phyloP scores from a whole-genome alignment of 805 yeast species.

The Saccharomyces jurei region DNA sequence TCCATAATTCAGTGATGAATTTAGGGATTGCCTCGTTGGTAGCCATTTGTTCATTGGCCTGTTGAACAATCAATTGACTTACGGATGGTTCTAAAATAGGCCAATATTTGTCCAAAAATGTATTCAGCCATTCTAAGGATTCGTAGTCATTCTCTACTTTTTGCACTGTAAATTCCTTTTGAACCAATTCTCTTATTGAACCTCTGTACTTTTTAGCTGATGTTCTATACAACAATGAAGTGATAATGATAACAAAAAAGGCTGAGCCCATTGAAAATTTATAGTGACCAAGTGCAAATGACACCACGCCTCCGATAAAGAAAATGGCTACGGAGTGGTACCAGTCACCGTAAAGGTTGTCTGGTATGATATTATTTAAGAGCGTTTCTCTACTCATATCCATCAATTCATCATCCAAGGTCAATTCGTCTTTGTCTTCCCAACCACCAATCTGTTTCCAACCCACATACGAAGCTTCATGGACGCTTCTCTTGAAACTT shows the following conservation, averaged over 20 bases:
- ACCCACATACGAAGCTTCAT: slow-evolving; percentile 64
- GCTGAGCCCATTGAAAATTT: slow-evolving; percentile 74
- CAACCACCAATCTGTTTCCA: slow-evolving; percentile 94
- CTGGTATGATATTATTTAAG: slow-evolving; percentile 69
- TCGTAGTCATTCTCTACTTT: slow-evolving; percentile 84
- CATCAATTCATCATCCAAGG: slow-evolving; percentile 57
- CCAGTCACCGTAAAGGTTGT: slow-evolving; percentile 87
- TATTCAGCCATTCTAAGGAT: slow-evolving; percentile 92
- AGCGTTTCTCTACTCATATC: slow-evolving; percentile 69
- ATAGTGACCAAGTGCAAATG: slow-evolving; percentile 74
- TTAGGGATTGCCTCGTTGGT: slow-evolving; percentile 68
- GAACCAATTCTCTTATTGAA: slow-evolving; percentile 66
- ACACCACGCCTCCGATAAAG: slow-evolving; percentile 56
- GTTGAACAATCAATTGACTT: slow-evolving; percentile 76
- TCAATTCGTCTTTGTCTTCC: slow-evolving; percentile 59
- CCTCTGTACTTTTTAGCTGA: slow-evolving; percentile 75
- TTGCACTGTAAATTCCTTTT: slow-evolving; percentile 75
- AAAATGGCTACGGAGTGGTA: slow-evolving; percentile 78
- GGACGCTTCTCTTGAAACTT: slow-evolving; percentile 10
- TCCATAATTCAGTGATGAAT: slow-evolving; percentile 74
- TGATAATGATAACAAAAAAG: slow-evolving; percentile 57
- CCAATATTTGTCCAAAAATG: slow-evolving; percentile 89
- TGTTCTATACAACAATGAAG: slow-evolving; percentile 69
- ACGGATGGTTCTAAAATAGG: slow-evolving; percentile 79
- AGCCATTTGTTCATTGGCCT: slow-evolving; percentile 76